Evolutionary conservation across 2,329 filamentous ascomycete genomes (phyloP).

Genomic region (Trichoderma breve): DNA sequence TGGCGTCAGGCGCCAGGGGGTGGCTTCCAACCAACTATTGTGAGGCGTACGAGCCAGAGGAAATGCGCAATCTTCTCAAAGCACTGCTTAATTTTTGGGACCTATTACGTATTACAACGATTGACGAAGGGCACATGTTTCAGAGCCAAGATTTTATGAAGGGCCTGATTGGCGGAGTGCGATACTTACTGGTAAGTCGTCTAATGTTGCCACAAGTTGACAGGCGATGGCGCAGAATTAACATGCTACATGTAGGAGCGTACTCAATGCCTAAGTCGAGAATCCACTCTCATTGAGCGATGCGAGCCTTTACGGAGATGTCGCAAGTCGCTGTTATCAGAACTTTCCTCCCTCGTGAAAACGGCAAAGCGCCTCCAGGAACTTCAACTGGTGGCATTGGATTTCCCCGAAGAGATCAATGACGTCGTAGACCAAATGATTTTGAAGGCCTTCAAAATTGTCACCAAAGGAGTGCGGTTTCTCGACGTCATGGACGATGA

Average conservation of each 20-base stretch:
- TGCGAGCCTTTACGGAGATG: constrained; percentile 75
- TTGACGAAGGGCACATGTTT: constrained; percentile 75
- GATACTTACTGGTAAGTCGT: constrained; percentile 75
- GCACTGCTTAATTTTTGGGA: constrained; percentile 93
- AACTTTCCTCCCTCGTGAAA: constrained; percentile 86
- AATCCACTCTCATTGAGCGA: constrained; percentile 70
- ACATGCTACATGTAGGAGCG: constrained; percentile 61
- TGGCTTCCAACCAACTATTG: constrained; percentile 99
- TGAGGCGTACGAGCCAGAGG: constrained; percentile 85
- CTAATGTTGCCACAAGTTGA: not conserved
- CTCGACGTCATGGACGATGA: constrained; percentile 79
- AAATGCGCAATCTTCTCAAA: constrained; percentile 80
- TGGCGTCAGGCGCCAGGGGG: constrained; percentile 81
- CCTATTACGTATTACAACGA: constrained; percentile 72
- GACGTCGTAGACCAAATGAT: constrained; percentile 90
- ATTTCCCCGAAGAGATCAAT: constrained; percentile 59
- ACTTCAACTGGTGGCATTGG: constrained; percentile 52
- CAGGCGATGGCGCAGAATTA: not conserved
- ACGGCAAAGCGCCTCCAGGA: constrained; percentile 83
- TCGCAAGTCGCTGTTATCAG: constrained; percentile 83
- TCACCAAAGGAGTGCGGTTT: constrained; percentile 87
- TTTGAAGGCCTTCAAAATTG: constrained; percentile 87
- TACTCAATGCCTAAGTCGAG: constrained; percentile 81
- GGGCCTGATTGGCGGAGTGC: constrained; percentile 88
- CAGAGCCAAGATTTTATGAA: constrained; percentile 92